Conservation (phyloP, 2,329 filamentous ascomycete species). For the Trematosphaeria pertusa region DNA sequence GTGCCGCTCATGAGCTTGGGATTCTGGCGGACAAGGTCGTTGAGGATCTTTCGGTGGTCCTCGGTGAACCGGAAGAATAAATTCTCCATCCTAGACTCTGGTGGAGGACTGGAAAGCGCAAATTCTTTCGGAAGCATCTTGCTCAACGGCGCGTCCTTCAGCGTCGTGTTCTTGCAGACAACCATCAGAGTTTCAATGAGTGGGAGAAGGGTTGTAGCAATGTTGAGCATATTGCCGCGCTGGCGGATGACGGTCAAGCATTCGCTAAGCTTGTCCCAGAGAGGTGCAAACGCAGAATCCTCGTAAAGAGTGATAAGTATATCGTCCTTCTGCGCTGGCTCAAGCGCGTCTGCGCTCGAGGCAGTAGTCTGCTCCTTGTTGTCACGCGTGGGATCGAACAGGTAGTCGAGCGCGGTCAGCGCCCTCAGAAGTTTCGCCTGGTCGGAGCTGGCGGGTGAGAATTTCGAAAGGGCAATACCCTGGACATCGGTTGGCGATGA, state of each 20-base stretch:
- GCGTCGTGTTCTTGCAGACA: slow-evolving; percentile 95
- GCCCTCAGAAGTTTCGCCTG: slow-evolving; percentile 95
- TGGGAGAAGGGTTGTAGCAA: slow-evolving; percentile 92
- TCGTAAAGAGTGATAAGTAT: slow-evolving; percentile 88
- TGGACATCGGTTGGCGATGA: slow-evolving; percentile 93
- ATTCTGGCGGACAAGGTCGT: slow-evolving; percentile 95
- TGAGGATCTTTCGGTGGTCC: slow-evolving; percentile 95
- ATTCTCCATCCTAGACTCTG: slow-evolving; percentile 82
- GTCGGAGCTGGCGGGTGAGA: slow-evolving; percentile 93
- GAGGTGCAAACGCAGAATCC: slow-evolving; percentile 83
- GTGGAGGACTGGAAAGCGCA: slow-evolving; percentile 75
- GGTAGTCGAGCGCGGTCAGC: slow-evolving; percentile 90
- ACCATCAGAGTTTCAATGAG: slow-evolving; percentile 98
- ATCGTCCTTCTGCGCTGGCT: slow-evolving; percentile 76
- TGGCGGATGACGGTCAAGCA: slow-evolving; percentile 88
- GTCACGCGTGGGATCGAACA: slow-evolving; percentile 83
- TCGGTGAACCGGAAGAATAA: slow-evolving; percentile 98
- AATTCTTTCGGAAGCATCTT: slow-evolving; percentile 66
- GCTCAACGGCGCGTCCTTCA: slow-evolving; percentile 68
- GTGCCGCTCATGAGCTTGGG: slow-evolving; percentile 99
- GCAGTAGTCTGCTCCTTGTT: slow-evolving; percentile 54
- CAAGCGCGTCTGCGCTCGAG: slow-evolving; percentile 58
- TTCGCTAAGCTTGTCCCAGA: slow-evolving; percentile 91
- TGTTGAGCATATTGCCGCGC: slow-evolving; percentile 94
- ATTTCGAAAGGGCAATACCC: slow-evolving; percentile 90